A percentile compares a stretch with the other conserved stretches of the same genome.
Conservation (phyloP, 768 basidiomycete species). For the Megacollybia marginata region DNA sequence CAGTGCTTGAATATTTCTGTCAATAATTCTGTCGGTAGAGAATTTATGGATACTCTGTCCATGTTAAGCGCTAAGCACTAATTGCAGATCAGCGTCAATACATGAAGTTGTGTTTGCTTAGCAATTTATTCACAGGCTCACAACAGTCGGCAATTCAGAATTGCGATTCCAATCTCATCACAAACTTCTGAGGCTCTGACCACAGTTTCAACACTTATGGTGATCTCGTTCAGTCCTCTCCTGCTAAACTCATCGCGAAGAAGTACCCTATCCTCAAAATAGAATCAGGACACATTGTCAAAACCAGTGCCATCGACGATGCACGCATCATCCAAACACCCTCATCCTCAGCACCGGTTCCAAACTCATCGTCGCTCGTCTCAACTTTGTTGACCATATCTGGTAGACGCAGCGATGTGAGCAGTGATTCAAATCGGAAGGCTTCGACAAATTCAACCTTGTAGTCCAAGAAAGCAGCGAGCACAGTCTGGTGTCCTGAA, state of each 20-base stretch:
- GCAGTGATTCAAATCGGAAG: conserved; percentile 75
- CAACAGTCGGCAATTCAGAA: no score
- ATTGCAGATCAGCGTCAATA: no score
- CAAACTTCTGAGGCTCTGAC: no score
- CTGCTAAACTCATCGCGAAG: conserved; percentile 79
- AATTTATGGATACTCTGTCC: no score
- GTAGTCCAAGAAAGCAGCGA: conserved; percentile 77
- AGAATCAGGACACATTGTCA: conserved; percentile 67
- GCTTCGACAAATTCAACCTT: conserved; percentile 60
- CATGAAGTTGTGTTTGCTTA: no score
- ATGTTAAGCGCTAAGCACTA: no score
- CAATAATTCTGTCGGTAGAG: no score
- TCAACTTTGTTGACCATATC: conserved; percentile 30
- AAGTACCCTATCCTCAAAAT: conserved; percentile 73
- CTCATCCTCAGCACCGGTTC: conserved; percentile 47
- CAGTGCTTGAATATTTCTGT: no score
- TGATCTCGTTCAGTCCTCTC: conserved; percentile 75
- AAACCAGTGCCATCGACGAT: conserved; percentile 65
- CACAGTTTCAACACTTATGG: conserved; percentile 49
- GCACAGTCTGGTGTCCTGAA: conserved; percentile 68
- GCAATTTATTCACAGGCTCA: no score
- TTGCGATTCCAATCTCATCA: no score
- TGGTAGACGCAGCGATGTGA: conserved; percentile 52
- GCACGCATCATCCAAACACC: conserved; percentile 78
- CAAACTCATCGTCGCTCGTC: conserved; percentile 20